Base-by-base conservation (phyloP, 129 eudicot species). In the Silybum marianum region DNA sequence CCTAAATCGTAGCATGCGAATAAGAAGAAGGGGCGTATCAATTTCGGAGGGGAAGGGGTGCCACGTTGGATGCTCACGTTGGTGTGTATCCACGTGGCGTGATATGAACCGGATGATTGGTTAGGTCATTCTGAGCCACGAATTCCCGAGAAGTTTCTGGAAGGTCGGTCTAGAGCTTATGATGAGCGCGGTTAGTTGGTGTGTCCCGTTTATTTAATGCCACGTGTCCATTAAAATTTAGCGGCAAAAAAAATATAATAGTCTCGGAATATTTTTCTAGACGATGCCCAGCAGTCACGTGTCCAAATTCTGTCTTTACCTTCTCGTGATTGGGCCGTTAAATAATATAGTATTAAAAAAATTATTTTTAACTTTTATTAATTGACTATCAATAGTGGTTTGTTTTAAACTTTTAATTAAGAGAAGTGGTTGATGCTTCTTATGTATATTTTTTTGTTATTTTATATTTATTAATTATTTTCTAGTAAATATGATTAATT, bases 31-130 rank as follows among this genome's bases (percentile, higher is more conserved):
- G 70, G 76, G 87, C 88, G 93, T 88, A 93, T 93, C 95, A 88
- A 71, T 88, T 88, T 79, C 89, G 63, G 38, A 78, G 73, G 79
- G 77, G 82, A 3, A 71, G 78, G 82, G 81, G 75, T 73, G 93
- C 89, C 98, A 93, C 89, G 94, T 91, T 39, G 90, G 93, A 88
- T 76, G 90, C 42, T 87, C 81, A 80, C 87, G 95, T 88, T 93
- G 86, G 58, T 38, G 58, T 34, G 7, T 4, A 14, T 11, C 75
- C 94, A 93, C 95, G 97, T 93, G 98, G 94, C 85, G 48, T 3
- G 0, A 42, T 75, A 8, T 65, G 9, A 75, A 60, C 97, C 98
- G 86, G 30, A 71, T 60, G 91, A 83, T 89, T 32, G n/a, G 25
- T 19, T 73, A 16, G 84, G 86, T 38, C 34, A 84, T 81, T 93